These are phyloP conservation scores for Fusarium sp. DNA, from an alignment of 2,329 filamentous ascomycete genomes.

Conservation along the genomic window DNA sequence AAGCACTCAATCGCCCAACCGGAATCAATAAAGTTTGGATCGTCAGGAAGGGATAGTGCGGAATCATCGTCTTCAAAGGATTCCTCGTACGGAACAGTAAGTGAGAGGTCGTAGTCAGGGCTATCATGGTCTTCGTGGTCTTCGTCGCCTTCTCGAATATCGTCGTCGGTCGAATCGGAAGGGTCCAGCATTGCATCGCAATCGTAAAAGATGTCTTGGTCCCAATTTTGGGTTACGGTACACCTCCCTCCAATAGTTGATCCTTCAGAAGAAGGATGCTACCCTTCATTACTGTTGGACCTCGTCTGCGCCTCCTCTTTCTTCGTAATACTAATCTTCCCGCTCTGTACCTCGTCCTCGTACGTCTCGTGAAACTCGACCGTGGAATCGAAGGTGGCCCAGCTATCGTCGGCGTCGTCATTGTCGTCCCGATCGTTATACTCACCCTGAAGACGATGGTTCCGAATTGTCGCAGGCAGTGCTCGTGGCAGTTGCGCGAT, in stretches of 20 bases:
- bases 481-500: conserved; percentile 38
- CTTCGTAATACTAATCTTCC: background rate
- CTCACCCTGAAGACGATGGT: conserved; percentile 68
- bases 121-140: conserved; percentile 46
- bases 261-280: conserved; percentile 40
- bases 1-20: conserved; percentile 87
- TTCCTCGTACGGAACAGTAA: conserved; percentile 63
- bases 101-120: conserved; percentile 50
- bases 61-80: conserved; percentile 66
- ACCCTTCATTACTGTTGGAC: conserved; percentile 28
- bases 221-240: conserved; percentile 6
- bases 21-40: conserved; percentile 77
- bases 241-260: conserved; percentile 4
- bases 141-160: conserved; percentile 44
- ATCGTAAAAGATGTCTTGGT: conserved; percentile 40
- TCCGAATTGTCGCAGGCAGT: conserved; percentile 31
- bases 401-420: conserved; percentile 35
- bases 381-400: conserved; percentile 24
- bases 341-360: conserved; percentile 3
- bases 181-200: conserved; percentile 25
- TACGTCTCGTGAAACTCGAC: conserved; percentile 27
- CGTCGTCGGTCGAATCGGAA: conserved; percentile 28
- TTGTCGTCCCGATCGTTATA: conserved; percentile 56
- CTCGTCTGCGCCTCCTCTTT: conserved; percentile 8
- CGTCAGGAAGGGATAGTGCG: conserved; percentile 65